Evolutionary conservation across 495 filamentous ascomycete species (phyloP).

Genomic region (Neurospora sublineolata): DNA sequence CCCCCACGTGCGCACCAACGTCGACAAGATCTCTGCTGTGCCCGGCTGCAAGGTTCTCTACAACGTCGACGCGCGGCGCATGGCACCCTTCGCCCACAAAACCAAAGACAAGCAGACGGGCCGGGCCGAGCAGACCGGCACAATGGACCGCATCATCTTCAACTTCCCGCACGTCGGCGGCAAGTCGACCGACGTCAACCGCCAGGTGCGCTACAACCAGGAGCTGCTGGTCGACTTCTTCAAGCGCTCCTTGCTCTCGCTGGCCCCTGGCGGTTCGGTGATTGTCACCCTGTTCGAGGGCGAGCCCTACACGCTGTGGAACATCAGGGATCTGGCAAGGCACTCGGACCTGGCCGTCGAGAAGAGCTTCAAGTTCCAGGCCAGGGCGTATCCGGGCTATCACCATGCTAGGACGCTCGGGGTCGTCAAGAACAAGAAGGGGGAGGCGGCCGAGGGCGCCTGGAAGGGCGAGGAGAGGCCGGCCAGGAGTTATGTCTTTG

Average conservation of each 20-base stretch:
- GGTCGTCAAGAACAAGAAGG: conserved; percentile 49
- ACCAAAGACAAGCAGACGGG: conserved; percentile 5
- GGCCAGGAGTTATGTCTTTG: conserved; percentile 71
- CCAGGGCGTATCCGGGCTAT: conserved; percentile 70
- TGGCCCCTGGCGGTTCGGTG: conserved; percentile 49
- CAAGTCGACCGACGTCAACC: conserved; percentile 79
- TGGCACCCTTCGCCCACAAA: conserved; percentile 36
- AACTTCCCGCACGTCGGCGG: conserved; percentile 97
- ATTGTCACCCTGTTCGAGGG: conserved; percentile 85
- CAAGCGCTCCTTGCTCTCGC: conserved; percentile 36
- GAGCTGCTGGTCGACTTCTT: conserved; percentile 80
- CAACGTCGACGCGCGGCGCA: conserved; percentile 62
- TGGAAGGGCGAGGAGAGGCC: conserved; percentile 74
- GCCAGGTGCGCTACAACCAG: conserved; percentile 88
- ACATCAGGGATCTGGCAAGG: conserved; percentile 72
- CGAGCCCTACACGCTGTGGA: conserved; percentile 91
- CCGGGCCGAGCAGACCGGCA: conserved; percentile 17
- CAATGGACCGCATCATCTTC: conserved; percentile 73
- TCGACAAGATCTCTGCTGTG: conserved; percentile 37
- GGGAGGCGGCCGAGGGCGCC: conserved; percentile 29
- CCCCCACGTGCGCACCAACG: conserved; percentile 55
- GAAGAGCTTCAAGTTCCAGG: conserved; percentile 67
- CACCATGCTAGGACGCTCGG: conserved; percentile 80
- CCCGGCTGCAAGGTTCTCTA: conserved; percentile 46
- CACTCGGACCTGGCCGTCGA: conserved; percentile 66